phyloP scores from a whole-genome alignment of 2,329 filamentous ascomycete species.

The Monilinia polystroma region DNA sequence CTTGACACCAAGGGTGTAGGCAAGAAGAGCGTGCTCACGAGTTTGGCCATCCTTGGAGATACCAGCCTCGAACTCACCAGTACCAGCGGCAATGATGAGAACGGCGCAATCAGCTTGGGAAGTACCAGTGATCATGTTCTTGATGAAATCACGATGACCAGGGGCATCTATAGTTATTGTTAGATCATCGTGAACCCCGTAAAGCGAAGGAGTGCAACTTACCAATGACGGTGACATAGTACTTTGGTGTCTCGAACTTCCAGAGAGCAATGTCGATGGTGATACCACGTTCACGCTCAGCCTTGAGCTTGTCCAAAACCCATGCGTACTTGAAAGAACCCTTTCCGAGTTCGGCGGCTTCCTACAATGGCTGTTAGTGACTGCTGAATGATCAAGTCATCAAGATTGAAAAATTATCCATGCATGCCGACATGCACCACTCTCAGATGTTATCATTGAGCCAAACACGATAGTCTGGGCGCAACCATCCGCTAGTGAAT shows the following conservation, averaged over 20 bases:
- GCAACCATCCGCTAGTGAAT: not conserved
- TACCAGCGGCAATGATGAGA: conserved; percentile 99
- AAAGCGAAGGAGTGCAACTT: conserved; percentile 43
- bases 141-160: conserved; percentile 99
- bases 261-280: conserved; percentile 99
- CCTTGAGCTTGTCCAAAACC: conserved; percentile 99
- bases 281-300: conserved; percentile 99
- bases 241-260: conserved; percentile 99
- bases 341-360: conserved; percentile 99
- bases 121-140: conserved; percentile 99
- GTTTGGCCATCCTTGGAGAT: conserved; percentile 99
- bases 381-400: not conserved
- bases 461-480: not conserved
- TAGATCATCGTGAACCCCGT: conserved; percentile 16
- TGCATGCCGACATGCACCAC: not conserved
- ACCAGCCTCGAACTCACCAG: conserved; percentile 99
- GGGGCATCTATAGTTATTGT: conserved; percentile 69
- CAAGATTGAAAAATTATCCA: too few relatives aligned
- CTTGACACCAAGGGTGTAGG: conserved; percentile 99
- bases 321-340: conserved; percentile 99
- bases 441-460: conserved; percentile 21
- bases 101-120: conserved; percentile 99
- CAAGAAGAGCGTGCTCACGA: conserved; percentile 99
- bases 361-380: conserved; percentile 53
- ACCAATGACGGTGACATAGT: conserved; percentile 98